A percentile compares a stretch with the other conserved stretches of the same genome.
phyloP scores from a whole-genome alignment of 2,329 filamentous ascomycete species.

The Clarireedia monteithiana region DNA sequence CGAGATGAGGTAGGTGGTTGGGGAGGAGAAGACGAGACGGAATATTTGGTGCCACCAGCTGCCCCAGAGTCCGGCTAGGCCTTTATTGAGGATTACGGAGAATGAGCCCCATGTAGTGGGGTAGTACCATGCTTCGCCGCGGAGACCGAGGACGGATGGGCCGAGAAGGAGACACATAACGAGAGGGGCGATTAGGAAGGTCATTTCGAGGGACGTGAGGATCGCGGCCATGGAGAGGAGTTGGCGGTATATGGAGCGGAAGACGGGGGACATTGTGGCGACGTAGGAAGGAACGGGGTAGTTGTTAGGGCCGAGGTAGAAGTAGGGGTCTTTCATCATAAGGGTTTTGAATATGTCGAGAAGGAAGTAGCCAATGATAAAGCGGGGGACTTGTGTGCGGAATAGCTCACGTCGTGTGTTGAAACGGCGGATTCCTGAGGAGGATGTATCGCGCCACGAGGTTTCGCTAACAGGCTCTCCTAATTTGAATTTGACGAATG shows the following conservation, averaged over 20 bases:
- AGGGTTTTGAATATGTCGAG: slow-evolving; percentile 63
- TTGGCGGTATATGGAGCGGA: slow-evolving; percentile 49
- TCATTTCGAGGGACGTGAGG: slow-evolving; percentile 49
- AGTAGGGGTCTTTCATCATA: slow-evolving; percentile 74
- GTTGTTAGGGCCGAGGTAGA: slow-evolving; percentile 45
- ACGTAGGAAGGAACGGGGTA: slow-evolving; percentile 39
- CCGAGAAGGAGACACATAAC: slow-evolving; percentile 42
- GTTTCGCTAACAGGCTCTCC: slow-evolving; percentile 31
- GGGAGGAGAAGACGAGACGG: slow-evolving; percentile 61
- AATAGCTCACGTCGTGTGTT: slow-evolving; percentile 39
- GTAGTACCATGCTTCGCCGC: slow-evolving; percentile 55
- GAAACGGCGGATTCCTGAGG: slow-evolving; percentile 39
- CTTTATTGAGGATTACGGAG: slow-evolving; percentile 47
- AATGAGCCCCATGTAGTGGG: slow-evolving; percentile 49
- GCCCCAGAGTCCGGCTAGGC: slow-evolving; percentile 77
- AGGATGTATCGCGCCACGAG: slow-evolving; percentile 29
- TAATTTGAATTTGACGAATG: slow-evolving; percentile 34
- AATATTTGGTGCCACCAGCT: slow-evolving; percentile 90
- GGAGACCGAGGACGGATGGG: slow-evolving; percentile 41
- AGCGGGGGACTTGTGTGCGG: slow-evolving; percentile 34
- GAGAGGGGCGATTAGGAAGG: slow-evolving; percentile 54
- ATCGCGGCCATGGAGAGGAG: slow-evolving; percentile 48
- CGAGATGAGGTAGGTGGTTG: slow-evolving; percentile 41
- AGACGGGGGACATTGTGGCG: slow-evolving; percentile 33
- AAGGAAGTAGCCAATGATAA: slow-evolving; percentile 53